A percentile compares a stretch with the other conserved stretches of the same genome.
phyloP scores from a whole-genome alignment of 768 basidiomycete species.

The Mycena metata region DNA sequence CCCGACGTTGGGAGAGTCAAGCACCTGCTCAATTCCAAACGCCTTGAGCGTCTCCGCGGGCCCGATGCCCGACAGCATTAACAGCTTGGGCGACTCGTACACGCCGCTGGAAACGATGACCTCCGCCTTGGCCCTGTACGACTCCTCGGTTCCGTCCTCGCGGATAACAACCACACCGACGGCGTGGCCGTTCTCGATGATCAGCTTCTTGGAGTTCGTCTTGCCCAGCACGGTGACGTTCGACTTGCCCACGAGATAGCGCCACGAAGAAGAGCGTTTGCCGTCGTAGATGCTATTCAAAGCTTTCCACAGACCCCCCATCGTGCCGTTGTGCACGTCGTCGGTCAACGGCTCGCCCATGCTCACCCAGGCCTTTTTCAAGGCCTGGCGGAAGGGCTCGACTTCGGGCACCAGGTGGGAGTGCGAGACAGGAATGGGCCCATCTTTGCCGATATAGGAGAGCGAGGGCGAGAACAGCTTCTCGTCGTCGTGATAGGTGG shows the following conservation, averaged over 20 bases:
- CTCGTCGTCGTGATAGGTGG: slow-evolving; percentile 35
- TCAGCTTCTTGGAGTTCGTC: slow-evolving; percentile 31
- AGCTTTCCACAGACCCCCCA: slow-evolving; percentile 31
- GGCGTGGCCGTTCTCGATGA: slow-evolving; percentile 34
- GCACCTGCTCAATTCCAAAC: slow-evolving; percentile 23
- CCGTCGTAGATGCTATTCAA: slow-evolving; percentile 34
- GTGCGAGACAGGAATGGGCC: slow-evolving; percentile 34
- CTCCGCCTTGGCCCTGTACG: slow-evolving; percentile 33
- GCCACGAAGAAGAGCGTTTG: slow-evolving; percentile 33
- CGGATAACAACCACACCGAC: slow-evolving; percentile 34
- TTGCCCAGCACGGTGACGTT: slow-evolving; percentile 34
- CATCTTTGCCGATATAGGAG: slow-evolving; percentile 30
- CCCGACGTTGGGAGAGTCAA: slow-evolving; percentile 31
- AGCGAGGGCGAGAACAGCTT: slow-evolving; percentile 32
- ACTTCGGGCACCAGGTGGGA: slow-evolving; percentile 28
- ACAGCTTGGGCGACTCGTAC: slow-evolving; percentile 32
- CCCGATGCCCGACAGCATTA: slow-evolving; percentile 31
- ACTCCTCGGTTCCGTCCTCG: slow-evolving; percentile 34
- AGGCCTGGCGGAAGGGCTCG: slow-evolving; percentile 26
- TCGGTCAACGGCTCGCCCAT: slow-evolving; percentile 26
- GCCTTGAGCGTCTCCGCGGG: slow-evolving; percentile 32
- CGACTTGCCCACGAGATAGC: slow-evolving; percentile 29
- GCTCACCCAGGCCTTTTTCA: slow-evolving; percentile 33
- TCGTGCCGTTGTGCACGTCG: slow-evolving; percentile 33
- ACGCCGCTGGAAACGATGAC: slow-evolving; percentile 32